Evolutionary conservation across 1,284 basidiomycete species (phyloP), one percentile per base, ranked within the genome.

Genomic region (Hemileia vastatrix): DNA sequence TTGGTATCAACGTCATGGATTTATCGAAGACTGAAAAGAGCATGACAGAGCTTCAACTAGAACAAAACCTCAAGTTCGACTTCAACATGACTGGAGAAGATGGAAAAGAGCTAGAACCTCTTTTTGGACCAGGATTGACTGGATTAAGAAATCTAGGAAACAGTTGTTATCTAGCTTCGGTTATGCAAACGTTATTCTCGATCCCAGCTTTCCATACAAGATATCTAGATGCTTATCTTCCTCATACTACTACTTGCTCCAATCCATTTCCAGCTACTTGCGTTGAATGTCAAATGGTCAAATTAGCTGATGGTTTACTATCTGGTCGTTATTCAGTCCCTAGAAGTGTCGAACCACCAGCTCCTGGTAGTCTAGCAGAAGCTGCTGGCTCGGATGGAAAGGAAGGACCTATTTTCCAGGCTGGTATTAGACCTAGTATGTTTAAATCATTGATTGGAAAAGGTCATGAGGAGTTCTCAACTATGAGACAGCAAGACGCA

Each of bases 1-100:
- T 96, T 68, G 92, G 90, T 1, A 94, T 98, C 76, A 86, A 90
- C 65, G 84, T 96, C 1, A 80, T 84, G 51, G 82, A 82, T 0
- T 86, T 90, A 72, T 85, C 80, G 24, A 98, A 98, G 79, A 98
- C 93, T 0, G 92, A 96, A 75, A 97, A 96, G 78, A 91, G 85
- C 57, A 91, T 96, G 86, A 95, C 93, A 0, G 94, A 98, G 74
- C 80, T 98, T 88, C 90, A 97, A 87, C 87, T 97, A 70, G 93
- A 96, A 75, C 92, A 97, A 71, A 98, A 98, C 72, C 80, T 96
- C 58, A 86, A 84, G 62, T 97, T 92, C 73, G 93, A 97, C 76
- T 97, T 98, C 76, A 91, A 87, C 3, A 84, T 98, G 72, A 91
- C 87, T 0, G 84, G 83, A n/a, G 90, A 93, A 63, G 86, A 90